Evolutionary conservation across 495 filamentous ascomycete species (phyloP).

Genomic region (Cercophora samala): DNA sequence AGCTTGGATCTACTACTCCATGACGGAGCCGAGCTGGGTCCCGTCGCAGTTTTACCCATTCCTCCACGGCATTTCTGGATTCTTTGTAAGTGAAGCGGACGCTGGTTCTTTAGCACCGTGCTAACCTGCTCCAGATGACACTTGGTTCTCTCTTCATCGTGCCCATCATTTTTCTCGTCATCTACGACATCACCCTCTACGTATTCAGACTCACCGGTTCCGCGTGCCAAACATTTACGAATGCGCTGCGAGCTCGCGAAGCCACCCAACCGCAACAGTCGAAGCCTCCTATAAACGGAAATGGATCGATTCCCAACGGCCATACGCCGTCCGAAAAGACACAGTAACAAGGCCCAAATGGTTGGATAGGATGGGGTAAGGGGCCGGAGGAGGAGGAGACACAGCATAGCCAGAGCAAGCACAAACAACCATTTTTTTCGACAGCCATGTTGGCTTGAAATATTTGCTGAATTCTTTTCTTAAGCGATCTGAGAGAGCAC

Average conservation of each 20-base stretch:
- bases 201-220: conserved; percentile 35
- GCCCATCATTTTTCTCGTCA: conserved; percentile 33
- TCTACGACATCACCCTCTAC: conserved; percentile 47
- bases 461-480: conserved; percentile 5
- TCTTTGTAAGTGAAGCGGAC: conserved; percentile 25
- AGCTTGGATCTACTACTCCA: conserved; percentile 21
- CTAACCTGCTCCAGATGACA: conserved; percentile 21
- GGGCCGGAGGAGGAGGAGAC: not conserved
- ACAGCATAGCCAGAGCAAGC: not conserved
- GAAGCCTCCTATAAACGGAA: not conserved
- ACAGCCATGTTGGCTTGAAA: not conserved
- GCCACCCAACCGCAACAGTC: not conserved
- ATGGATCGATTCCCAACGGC: not conserved
- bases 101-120: too few species aligned
- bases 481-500: conserved; percentile 56
- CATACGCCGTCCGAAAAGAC: not conserved
- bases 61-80: conserved; percentile 23
- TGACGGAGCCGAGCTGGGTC: conserved; percentile 25
- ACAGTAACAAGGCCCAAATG: not conserved
- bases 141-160: conserved; percentile 29
- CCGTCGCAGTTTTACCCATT: conserved; percentile 23
- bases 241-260: not conserved
- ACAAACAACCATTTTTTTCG: conserved; percentile 3
- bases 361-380: not conserved
- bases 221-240: conserved; percentile 13